Conservation (phyloP, 2,329 filamentous ascomycete genomes). For the Chaetomium strumarium region DNA sequence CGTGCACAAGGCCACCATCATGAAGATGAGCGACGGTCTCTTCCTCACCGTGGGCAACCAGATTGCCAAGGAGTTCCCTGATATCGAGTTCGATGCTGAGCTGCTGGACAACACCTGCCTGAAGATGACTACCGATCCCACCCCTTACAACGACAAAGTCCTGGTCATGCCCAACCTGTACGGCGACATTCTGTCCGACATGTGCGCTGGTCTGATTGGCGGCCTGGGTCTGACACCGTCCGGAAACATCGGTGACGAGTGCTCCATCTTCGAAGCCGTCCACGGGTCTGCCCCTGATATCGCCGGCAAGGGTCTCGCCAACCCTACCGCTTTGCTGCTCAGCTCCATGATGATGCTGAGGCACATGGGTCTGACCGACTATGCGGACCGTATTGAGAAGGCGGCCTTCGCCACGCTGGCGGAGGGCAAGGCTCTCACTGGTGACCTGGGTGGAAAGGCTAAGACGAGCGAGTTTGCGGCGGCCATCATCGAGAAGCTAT, state of each 20-base stretch:
- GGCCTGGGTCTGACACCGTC: constrained; percentile 95
- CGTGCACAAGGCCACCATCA: constrained; percentile 99
- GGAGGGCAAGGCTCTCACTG: constrained; percentile 93
- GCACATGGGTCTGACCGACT: constrained; percentile 86
- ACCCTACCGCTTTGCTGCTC: constrained; percentile 92
- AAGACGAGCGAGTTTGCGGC: constrained; percentile 92
- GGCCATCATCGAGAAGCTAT: constrained; percentile 75
- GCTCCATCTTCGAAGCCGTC: constrained; percentile 99
- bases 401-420: constrained; percentile 93
- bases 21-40: constrained; percentile 99
- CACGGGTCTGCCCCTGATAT: constrained; percentile 97
- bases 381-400: constrained; percentile 84
- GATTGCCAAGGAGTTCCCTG: constrained; percentile 90
- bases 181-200: constrained; percentile 98
- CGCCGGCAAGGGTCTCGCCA: constrained; percentile 90
- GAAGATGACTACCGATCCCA: constrained; percentile 95
- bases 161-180: constrained; percentile 98
- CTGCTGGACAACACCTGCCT: constrained; percentile 98
- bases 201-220: constrained; percentile 98
- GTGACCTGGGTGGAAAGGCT: constrained; percentile 91
- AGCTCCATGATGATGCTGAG: constrained; percentile 99
- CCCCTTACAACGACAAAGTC: constrained; percentile 98
- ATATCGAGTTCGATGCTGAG: constrained; percentile 95
- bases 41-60: constrained; percentile 85
- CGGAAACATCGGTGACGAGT: constrained; percentile 98